Conservation (phyloP, 2,329 filamentous ascomycete species). For the Epichloe uncinata region DNA sequence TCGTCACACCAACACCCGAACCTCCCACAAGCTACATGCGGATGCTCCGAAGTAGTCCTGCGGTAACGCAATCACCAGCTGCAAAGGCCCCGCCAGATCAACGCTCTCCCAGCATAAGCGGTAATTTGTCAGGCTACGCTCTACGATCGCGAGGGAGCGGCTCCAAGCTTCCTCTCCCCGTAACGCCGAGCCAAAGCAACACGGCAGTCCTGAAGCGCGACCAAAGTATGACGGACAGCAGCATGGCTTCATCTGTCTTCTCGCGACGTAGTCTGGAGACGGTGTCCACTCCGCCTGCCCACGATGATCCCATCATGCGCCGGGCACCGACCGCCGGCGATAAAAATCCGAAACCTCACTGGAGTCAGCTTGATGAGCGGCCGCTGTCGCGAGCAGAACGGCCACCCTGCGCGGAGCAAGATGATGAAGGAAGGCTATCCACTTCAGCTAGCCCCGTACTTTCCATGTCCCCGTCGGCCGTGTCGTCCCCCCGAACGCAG, state of each 20-base stretch:
- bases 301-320: constrained; percentile 17
- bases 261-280: constrained; percentile 23
- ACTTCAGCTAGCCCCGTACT: constrained; percentile 12
- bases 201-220: constrained; percentile 23
- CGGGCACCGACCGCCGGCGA: constrained; percentile 7
- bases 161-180: constrained; percentile 25
- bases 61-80: background rate
- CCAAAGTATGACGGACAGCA: constrained; percentile 28
- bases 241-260: constrained; percentile 29
- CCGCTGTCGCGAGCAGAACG: background rate
- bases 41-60: background rate
- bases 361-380: constrained; percentile 13
- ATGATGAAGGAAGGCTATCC: constrained; percentile 6
- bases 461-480: constrained; percentile 16
- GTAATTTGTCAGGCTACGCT: constrained; percentile 13
- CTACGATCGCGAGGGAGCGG: constrained; percentile 23
- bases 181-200: constrained; percentile 24
- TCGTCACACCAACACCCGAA: background rate
- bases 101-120: constrained; percentile 14
- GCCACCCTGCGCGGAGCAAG: background rate
- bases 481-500: constrained; percentile 19
- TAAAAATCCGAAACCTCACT: constrained; percentile 9
- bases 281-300: constrained; percentile 16
- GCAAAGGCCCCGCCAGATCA: constrained; percentile 2
- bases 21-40: background rate